Evolutionary conservation across 2,329 filamentous ascomycete genomes (phyloP), one percentile per base, ranked within the genome.

Genomic region (Pseudocercospora musae): DNA sequence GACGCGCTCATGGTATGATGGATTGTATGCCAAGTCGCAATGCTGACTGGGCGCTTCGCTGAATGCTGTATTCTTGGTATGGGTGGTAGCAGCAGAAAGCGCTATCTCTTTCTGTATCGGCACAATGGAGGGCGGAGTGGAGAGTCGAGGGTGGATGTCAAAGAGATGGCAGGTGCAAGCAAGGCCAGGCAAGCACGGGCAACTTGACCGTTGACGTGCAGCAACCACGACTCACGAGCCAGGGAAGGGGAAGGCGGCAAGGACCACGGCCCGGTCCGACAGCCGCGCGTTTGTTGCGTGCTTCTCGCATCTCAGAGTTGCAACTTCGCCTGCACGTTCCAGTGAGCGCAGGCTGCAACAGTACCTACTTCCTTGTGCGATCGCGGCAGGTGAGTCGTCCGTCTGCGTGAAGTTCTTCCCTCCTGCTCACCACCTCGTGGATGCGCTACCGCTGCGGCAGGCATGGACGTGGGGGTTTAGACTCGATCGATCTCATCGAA

Each of bases 1-100:
- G 74, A 76, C 57, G 74, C 72, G 67, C 71, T 73, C 72, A 76
- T 74, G 7, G 27, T 54, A 66, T 62, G 33, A n/a, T 44, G 50
- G 29, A 9, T n/a, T 40, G 37, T 40, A 40, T n/a, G 37, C 37
- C 21, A 20, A 10, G 44, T 49, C 44, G 44, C 44, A 23, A 21
- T 49, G 44, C 44, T 21, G 33, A 37, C 33, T 37, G 29, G 29
- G 3, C 13, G 33, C 13, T 37, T 3, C 15, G 37, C 6, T 11
- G 33, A 15, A 13, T 40, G 37, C 37, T 1, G 37, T 40, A 15
- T 40, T 25, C 6, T 25, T 2, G 13, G 4, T n/a, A 5, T 15
- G 10, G 15, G 15, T 6, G 15, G 3, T 4, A 8, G 37, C 11
- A 37, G 11, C 15, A 40, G 37, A 15, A 13, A 37, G 33, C 33